Base-by-base conservation (phyloP, 495 filamentous ascomycete species). In the Podospora sp. region DNA sequence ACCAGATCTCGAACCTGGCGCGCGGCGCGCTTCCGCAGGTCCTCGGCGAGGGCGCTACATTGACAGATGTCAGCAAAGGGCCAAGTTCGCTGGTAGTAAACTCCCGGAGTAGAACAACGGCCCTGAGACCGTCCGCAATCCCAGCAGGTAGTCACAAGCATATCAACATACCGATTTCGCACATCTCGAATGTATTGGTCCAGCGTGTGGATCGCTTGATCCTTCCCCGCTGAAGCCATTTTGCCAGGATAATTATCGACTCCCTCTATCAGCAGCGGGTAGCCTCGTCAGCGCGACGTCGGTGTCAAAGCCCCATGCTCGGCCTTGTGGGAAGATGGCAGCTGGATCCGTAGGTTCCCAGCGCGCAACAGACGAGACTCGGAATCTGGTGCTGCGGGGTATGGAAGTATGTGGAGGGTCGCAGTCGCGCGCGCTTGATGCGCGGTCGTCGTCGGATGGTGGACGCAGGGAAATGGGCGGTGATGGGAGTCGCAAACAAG, bases 1-100 rank as follows among this genome's bases (percentile, higher is more conserved):
- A 81, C 78, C 62, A 81, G 71, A 24, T 81, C 78, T 33, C 80
- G 72, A 33, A 82, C 69, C 58, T 80, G 78, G 20, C 75, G 67
- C 57, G 79, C 80, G 27, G 78, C 76, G 63, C 79, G 76, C 72
- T 78, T 82, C 36, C 80, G 68, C 40, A 77, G 72, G 35, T 81
- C 79, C 66, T 80, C 78, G 33, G 64, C 63, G 65, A 68, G 62
- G 29, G 57, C 65, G 21, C 74, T 76, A 29, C 0, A n/a, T 20
- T 36, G 35, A n/a, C 62, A 53, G 22, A 55, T 60, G 68, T 72
- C 25, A 72, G 71, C 50, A 14, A 55, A 14, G 8, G 11, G 11
- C 16, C n/a, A 29, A 49, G 35, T 7, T 46, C 9, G 12, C 16
- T 6, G 5, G 14, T 46, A 46, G 40, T 11, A 6, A 46, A 11